phyloP scores from a whole-genome alignment of 805 yeast genomes.

The Zygosaccharomyces rouxii region DNA sequence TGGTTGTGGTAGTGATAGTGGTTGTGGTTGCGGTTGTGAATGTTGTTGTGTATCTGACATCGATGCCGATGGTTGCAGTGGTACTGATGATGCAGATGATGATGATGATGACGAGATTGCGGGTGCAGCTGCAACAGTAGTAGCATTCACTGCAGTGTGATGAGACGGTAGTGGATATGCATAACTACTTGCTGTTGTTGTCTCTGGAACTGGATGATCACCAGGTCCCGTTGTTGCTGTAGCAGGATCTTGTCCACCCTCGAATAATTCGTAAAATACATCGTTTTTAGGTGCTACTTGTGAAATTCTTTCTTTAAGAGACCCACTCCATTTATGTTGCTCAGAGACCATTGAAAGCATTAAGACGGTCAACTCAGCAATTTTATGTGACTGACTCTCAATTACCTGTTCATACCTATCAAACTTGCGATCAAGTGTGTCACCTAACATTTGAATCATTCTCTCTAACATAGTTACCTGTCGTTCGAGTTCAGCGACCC shows the following conservation, averaged over 20 bases:
- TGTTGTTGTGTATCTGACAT: conserved; percentile 11
- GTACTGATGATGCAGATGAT: not conserved
- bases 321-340: conserved; percentile 21
- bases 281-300: conserved; percentile 4
- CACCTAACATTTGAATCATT: conserved; percentile 31
- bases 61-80: not conserved
- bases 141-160: not conserved
- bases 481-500: conserved; percentile 30
- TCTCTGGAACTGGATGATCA: not conserved
- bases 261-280: conserved; percentile 6
- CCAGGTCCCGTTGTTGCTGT: no score
- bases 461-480: conserved; percentile 30
- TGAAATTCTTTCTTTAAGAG: conserved; percentile 8
- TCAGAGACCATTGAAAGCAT: conserved; percentile 28
- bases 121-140: not conserved
- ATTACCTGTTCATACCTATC: conserved; percentile 31
- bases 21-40: conserved; percentile 12
- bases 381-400: conserved; percentile 33
- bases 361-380: conserved; percentile 26
- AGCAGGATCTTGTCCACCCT: not conserved
- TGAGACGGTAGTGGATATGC: not conserved
- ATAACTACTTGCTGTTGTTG: not conserved
- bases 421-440: conserved; percentile 32
- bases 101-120: not conserved
- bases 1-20: no score